These are phyloP conservation scores for Coemansia sp. DNA, from an alignment of 192 early-diverging fungal genomes.

Conservation along the genomic window DNA sequence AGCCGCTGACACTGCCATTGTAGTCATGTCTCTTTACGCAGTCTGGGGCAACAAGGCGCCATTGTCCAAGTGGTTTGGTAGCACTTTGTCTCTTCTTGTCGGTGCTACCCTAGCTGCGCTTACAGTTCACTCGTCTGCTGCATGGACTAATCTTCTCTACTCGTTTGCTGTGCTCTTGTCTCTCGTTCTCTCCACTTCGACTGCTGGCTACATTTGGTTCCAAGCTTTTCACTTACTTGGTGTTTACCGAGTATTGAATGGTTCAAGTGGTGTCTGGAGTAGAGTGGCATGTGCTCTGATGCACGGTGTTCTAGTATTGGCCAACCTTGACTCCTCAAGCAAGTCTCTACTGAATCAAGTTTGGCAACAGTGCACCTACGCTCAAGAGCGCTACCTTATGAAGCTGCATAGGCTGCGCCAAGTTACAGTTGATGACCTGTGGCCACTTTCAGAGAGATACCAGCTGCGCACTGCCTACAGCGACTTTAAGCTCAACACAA, in stretches of 20 bases:
- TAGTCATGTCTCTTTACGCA: background rate
- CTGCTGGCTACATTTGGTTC: background rate
- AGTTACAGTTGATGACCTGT: background rate
- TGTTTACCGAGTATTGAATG: background rate
- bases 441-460: background rate
- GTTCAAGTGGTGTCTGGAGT: background rate
- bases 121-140: background rate
- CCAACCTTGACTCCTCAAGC: background rate
- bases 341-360: background rate
- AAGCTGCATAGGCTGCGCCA: background rate
- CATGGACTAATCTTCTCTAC: background rate
- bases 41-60: background rate
- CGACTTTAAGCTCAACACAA: conserved; percentile 23
- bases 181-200: background rate
- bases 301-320: background rate
- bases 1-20: background rate
- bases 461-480: background rate
- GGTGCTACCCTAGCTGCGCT: background rate
- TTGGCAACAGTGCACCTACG: background rate
- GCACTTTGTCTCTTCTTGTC: background rate
- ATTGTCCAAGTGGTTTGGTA: background rate
- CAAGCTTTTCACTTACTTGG: background rate
- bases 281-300: background rate
- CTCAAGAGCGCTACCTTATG: background rate
- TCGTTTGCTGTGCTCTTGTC: background rate